These are phyloP conservation scores for Pyrus betulifolia DNA, from an alignment of 306 rosid genomes.

Conservation along the genomic window DNA sequence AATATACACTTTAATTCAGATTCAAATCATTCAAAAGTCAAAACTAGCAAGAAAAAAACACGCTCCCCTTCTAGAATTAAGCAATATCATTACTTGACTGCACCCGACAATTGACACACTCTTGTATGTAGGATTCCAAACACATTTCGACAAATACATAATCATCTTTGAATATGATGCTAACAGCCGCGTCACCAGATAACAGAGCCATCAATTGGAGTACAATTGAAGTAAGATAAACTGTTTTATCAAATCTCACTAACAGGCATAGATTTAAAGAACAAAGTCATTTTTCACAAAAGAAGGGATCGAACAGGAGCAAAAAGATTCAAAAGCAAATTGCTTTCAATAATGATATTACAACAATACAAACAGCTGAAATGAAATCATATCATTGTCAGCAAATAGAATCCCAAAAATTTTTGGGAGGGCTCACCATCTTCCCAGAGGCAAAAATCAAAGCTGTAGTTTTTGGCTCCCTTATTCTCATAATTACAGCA, in stretches of 20 bases:
- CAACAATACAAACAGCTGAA: background rate
- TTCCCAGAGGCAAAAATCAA: conserved; percentile 94
- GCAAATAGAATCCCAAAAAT: background rate
- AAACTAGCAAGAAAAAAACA: background rate
- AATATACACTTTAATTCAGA: background rate
- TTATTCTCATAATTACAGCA: conserved; percentile 95
- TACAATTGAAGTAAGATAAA: background rate
- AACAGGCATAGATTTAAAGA: background rate
- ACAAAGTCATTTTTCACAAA: background rate
- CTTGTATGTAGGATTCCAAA: background rate
- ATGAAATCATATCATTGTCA: background rate
- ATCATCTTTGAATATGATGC: background rate
- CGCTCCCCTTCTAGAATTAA: background rate
- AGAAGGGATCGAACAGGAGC: background rate
- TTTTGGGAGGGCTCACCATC: conserved; percentile 49
- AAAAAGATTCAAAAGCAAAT: background rate
- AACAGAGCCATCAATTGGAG: background rate
- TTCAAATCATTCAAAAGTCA: background rate
- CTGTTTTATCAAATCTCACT: background rate
- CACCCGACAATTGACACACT: background rate
- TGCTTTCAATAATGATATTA: background rate
- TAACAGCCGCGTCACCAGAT: background rate
- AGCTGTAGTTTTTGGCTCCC: conserved; percentile 95
- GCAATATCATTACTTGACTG: background rate
- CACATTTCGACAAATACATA: background rate